These are phyloP conservation scores for Coemansia sp. DNA, from an alignment of 192 early-diverging fungal genomes.

Conservation along the genomic window DNA sequence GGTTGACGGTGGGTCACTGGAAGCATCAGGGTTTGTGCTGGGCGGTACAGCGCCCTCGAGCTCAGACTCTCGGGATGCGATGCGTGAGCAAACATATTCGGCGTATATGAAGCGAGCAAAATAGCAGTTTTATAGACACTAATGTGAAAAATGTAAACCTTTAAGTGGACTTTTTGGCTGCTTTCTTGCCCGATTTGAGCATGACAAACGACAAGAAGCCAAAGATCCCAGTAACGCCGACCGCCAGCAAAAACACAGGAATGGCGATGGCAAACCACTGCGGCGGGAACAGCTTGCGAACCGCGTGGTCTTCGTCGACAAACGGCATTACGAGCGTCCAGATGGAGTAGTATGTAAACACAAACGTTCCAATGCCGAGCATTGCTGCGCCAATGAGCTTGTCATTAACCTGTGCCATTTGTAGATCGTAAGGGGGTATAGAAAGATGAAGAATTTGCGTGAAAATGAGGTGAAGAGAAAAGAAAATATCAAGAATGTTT, in stretches of 20 bases:
- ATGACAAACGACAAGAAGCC: constrained; percentile 83
- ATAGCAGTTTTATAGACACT: constrained; percentile 2
- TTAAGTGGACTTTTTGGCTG: constrained; percentile 69
- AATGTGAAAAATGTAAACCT: neutral
- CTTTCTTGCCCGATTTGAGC: constrained; percentile 75
- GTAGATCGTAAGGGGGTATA: neutral
- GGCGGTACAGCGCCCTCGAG: constrained; percentile 14
- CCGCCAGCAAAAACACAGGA: constrained; percentile 77
- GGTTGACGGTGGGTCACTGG: constrained; percentile 42
- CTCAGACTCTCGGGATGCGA: neutral
- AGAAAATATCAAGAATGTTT: neutral
- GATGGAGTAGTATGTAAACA: constrained; percentile 86
- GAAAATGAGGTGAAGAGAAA: neutral
- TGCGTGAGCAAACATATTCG: constrained; percentile 29
- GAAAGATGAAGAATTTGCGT: neutral
- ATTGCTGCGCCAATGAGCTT: constrained; percentile 75
- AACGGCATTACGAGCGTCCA: constrained; percentile 91
- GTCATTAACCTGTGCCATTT: constrained; percentile 61
- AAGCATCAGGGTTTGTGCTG: constrained; percentile 32
- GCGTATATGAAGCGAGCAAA: constrained; percentile 24
- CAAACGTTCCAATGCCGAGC: constrained; percentile 64
- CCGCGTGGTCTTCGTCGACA: constrained; percentile 71
- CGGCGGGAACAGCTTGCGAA: constrained; percentile 77
- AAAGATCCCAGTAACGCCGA: constrained; percentile 71
- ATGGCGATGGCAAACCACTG: constrained; percentile 84